phyloP scores from a whole-genome alignment of 495 filamentous ascomycete species.

The Penicillium subrubescens region DNA sequence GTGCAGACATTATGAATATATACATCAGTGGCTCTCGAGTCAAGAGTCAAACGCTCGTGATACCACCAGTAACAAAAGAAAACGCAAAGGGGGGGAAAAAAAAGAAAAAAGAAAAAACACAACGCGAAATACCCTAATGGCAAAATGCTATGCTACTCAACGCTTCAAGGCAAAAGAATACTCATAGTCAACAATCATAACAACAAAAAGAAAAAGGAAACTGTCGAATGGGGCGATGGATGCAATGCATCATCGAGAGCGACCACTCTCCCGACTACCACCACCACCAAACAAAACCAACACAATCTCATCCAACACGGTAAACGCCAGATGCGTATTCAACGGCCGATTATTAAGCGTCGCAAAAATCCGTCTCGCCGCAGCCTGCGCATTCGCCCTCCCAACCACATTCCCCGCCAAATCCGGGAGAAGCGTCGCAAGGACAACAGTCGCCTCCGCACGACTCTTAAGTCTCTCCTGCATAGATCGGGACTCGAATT shows the following conservation, averaged over 20 bases:
- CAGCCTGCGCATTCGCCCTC: conserved; percentile 79
- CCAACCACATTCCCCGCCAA: conserved; percentile 84
- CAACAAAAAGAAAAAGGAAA: background rate
- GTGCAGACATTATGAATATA: background rate
- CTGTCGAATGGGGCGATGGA: background rate
- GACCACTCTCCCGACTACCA: conserved; percentile 26
- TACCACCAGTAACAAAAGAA: background rate
- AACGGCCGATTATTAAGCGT: conserved; percentile 72
- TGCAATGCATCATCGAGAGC: conserved; percentile 7
- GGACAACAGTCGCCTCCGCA: conserved; percentile 73
- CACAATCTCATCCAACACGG: conserved; percentile 76
- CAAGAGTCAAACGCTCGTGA: background rate
- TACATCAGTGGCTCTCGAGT: background rate
- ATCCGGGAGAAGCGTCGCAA: conserved; percentile 80
- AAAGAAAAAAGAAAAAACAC: background rate
- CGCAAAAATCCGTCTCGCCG: conserved; percentile 76
- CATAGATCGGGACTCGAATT: conserved; percentile 52
- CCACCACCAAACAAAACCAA: conserved; percentile 62
- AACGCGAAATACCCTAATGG: background rate
- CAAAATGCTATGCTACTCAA: background rate
- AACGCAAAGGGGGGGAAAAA: no score
- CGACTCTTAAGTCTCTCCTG: conserved; percentile 70
- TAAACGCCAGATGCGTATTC: conserved; percentile 77
- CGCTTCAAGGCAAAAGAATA: background rate
- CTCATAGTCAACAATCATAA: background rate